Base-by-base conservation (phyloP, 2,329 filamentous ascomycete genomes). In the Pseudogymnoascus destructans region DNA sequence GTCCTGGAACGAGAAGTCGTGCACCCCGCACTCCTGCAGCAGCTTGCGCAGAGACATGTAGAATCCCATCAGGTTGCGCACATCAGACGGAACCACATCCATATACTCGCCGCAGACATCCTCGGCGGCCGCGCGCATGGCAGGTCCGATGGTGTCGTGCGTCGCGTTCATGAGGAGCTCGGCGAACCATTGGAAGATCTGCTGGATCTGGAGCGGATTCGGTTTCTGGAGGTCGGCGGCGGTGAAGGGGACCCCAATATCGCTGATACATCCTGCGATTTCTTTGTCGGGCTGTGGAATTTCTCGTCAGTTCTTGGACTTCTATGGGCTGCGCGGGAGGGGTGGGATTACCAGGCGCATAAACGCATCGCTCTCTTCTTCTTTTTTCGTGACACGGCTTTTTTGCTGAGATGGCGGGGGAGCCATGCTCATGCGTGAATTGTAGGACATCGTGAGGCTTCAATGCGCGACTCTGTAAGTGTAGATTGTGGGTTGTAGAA, bases 161-260 rank as follows among this genome's bases (percentile, higher is more conserved):
- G 91, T 96, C 58, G 88, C 86, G 73, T 95, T 96, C 75, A 96
- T 89, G 25, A 97, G 80, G 15, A 96, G 78, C 69, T 96, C 91
- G 60, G 90, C 91, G 66, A 98, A 93, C 86, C 90, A 95, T 77
- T 98, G 93, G 69, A 97, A 95, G 57, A 98, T 90, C 77, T 93
- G 90, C 73, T 98, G 93, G 58, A 97, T 91, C 68, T 95, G 90
- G 61, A 92, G 82, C 2, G 93, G 86, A 66, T 95, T 95, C 4
- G 93, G 93, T 69, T 96, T 97, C 66, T 92, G 84, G 38, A 98
- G 79, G 73, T 98, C 92, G 61, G 86, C 81, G 15, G 91, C 77
- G 33, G 82, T 87, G 72, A 97, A 96, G 25, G 82, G 84, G 66
- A 97, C 91, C 60, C 92, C 92, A 67, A 97, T 95, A 71, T 97